These are phyloP conservation scores for Pseudoperonospora humuli DNA, from an alignment of 352 stramenopile species.

Conservation along the genomic window DNA sequence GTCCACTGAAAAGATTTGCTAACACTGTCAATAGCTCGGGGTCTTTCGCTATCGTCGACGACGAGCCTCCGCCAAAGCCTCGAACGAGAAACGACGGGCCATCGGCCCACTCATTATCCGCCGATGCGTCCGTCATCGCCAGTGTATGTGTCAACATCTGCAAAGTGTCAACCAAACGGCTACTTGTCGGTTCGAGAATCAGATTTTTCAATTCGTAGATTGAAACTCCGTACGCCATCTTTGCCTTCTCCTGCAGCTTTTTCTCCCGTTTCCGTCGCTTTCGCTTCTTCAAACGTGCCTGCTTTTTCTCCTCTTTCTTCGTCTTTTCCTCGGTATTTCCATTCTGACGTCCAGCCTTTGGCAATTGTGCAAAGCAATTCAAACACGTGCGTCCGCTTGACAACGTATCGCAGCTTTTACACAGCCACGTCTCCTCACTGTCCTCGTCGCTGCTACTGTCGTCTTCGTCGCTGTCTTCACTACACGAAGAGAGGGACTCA, in stretches of 20 bases:
- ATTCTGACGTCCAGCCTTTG: slow-evolving; percentile 13
- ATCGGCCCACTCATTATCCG: slow-evolving; percentile 63
- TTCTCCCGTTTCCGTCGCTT: slow-evolving; percentile 33
- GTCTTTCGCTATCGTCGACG: slow-evolving; percentile 42
- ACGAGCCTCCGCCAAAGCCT: slow-evolving; percentile 31
- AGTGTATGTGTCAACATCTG: slow-evolving; percentile 77
- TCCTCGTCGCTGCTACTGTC: slow-evolving; percentile 12
- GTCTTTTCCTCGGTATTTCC: slow-evolving; percentile 22
- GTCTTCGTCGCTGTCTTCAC: slow-evolving; percentile 24
- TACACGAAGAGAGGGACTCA: slow-evolving; percentile 26
- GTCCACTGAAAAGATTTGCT: slow-evolving; percentile 38
- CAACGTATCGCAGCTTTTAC: slow-evolving; percentile 23
- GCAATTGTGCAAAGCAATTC: slow-evolving; percentile 28
- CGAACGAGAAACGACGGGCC: slow-evolving; percentile 48
- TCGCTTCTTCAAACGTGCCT: slow-evolving; percentile 20
- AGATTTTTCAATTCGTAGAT: slow-evolving; percentile 56
- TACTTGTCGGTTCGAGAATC: slow-evolving; percentile 36
- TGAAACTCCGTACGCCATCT: slow-evolving; percentile 61
- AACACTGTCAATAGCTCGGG: slow-evolving; percentile 49
- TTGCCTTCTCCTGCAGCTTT: slow-evolving; percentile 28
- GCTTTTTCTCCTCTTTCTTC: slow-evolving; percentile 20
- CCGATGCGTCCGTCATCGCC: slow-evolving; percentile 79
- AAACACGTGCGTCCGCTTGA: slow-evolving; percentile 24
- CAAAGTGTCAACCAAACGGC: slow-evolving; percentile 48
- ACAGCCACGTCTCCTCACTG: slow-evolving; percentile 22